These are phyloP conservation scores for Peribolospora baueri DNA, from an alignment of 768 basidiomycete species.

Conservation along the genomic window DNA sequence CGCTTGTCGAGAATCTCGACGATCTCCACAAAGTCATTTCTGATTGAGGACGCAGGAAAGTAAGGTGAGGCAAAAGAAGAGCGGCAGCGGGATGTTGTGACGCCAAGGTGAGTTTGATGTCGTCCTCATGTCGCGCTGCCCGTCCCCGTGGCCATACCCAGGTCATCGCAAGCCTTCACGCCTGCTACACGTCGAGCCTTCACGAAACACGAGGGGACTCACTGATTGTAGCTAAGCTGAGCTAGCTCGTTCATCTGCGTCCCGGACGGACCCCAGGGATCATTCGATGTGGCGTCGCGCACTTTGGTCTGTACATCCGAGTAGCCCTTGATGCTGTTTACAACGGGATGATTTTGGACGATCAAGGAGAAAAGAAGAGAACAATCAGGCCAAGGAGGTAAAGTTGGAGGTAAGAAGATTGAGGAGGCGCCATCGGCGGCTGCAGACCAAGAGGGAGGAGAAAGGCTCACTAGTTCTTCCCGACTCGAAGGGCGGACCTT, in stretches of 20 bases:
- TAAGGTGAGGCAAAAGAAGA: background rate
- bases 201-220: slow-evolving; percentile 17
- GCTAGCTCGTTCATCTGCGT: slow-evolving; percentile 99
- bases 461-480: no score
- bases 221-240: slow-evolving; percentile 93
- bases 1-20: slow-evolving; percentile 99
- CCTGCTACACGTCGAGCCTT: background rate
- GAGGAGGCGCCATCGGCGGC: no score
- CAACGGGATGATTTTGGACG: no score
- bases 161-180: no score
- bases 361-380: no score
- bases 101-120: no score
- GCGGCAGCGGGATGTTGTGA: no score
- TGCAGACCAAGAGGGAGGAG: no score
- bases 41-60: slow-evolving; percentile 15
- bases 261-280: slow-evolving; percentile 91
- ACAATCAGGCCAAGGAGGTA: no score
- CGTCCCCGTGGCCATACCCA: background rate
- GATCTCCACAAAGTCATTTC: slow-evolving; percentile 92
- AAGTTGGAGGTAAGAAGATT: no score
- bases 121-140: background rate
- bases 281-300: slow-evolving; percentile 33
- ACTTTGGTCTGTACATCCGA: slow-evolving; percentile 89
- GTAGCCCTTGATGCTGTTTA: slow-evolving; percentile 29
- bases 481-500: no score